Conservation (phyloP, 2,329 filamentous ascomycete species). For the Rutstroemia sp. region DNA sequence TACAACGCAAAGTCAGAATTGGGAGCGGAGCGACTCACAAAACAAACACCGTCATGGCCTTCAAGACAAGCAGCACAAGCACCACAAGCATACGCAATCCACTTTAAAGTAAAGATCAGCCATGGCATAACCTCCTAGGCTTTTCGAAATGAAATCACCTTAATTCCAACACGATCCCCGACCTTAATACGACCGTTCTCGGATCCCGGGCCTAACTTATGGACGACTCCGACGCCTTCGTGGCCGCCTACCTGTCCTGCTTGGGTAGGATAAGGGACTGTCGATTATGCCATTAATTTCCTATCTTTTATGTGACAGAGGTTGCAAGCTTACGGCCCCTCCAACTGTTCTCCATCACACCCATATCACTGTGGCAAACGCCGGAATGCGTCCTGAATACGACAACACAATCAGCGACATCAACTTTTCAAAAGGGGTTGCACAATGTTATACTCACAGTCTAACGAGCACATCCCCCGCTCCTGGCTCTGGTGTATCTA, state of each 20-base stretch:
- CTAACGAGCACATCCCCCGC: constrained; percentile 56
- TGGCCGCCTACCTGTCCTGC: constrained; percentile 60
- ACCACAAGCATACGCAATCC: constrained; percentile 46
- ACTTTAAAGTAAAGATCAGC: constrained; percentile 31
- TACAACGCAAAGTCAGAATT: background rate
- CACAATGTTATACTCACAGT: constrained; percentile 35
- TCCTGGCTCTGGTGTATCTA: constrained; percentile 59
- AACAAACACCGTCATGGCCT: constrained; percentile 57
- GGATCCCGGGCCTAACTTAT: constrained; percentile 55
- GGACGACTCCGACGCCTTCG: constrained; percentile 59
- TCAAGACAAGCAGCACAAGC: constrained; percentile 45
- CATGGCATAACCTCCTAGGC: background rate
- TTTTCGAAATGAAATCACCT: constrained; percentile 34
- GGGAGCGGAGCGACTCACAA: constrained; percentile 39
- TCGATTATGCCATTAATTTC: constrained; percentile 36
- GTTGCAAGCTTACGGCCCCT: constrained; percentile 19
- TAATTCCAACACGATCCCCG: constrained; percentile 64
- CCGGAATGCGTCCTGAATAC: constrained; percentile 48
- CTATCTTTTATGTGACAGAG: constrained; percentile 5
- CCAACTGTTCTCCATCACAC: constrained; percentile 42
- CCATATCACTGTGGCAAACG: constrained; percentile 58
- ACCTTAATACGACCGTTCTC: constrained; percentile 50
- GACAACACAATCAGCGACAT: constrained; percentile 3
- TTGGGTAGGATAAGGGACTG: constrained; percentile 50
- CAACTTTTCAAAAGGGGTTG: background rate